A percentile compares a stretch with the other conserved stretches of the same genome.
Evolutionary conservation across 2,329 filamentous ascomycete species (phyloP).

Genomic region (Alternaria sp.): DNA sequence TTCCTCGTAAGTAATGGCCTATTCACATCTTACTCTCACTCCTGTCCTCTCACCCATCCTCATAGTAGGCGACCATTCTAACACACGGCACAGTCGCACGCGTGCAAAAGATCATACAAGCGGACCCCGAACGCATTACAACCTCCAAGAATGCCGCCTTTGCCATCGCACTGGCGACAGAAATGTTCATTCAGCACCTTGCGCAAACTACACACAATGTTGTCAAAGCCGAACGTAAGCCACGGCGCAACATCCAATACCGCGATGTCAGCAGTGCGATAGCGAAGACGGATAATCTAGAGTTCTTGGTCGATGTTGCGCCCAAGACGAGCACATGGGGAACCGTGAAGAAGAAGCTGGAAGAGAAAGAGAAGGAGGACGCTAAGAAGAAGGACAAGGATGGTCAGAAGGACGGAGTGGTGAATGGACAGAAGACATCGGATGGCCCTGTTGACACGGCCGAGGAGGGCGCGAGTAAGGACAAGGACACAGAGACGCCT

Average conservation of each 20-base stretch:
- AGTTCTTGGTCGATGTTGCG: slow-evolving; percentile 91
- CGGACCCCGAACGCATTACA: slow-evolving; percentile 80
- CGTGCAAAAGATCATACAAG: slow-evolving; percentile 92
- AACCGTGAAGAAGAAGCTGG: slow-evolving; percentile 73
- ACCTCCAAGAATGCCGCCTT: slow-evolving; percentile 94
- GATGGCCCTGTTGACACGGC: slow-evolving; percentile 6
- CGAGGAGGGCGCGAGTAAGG: slow-evolving; percentile 1
- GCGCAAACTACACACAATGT: slow-evolving; percentile 86
- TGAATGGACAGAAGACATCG: slow-evolving; percentile 3
- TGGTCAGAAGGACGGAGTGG: slow-evolving; percentile 2
- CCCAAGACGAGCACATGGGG: slow-evolving; percentile 86
- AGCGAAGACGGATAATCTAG: slow-evolving; percentile 87
- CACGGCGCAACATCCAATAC: slow-evolving; percentile 93
- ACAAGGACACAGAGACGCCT: slow-evolving; percentile 1
- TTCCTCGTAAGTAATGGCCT: slow-evolving; percentile 73
- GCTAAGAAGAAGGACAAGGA: slow-evolving; percentile 17
- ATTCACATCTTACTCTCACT: background rate
- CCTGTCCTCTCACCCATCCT: background rate
- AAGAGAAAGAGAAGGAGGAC: slow-evolving; percentile 45
- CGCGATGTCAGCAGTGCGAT: slow-evolving; percentile 91
- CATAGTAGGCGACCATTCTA: slow-evolving; percentile 1
- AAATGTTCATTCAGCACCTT: slow-evolving; percentile 95
- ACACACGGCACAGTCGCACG: slow-evolving; percentile 73
- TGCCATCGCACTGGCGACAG: slow-evolving; percentile 90
- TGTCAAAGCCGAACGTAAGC: slow-evolving; percentile 90